Conservation (phyloP, 345 rosid genomes). For the Psidium friedrichsthalianum region DNA sequence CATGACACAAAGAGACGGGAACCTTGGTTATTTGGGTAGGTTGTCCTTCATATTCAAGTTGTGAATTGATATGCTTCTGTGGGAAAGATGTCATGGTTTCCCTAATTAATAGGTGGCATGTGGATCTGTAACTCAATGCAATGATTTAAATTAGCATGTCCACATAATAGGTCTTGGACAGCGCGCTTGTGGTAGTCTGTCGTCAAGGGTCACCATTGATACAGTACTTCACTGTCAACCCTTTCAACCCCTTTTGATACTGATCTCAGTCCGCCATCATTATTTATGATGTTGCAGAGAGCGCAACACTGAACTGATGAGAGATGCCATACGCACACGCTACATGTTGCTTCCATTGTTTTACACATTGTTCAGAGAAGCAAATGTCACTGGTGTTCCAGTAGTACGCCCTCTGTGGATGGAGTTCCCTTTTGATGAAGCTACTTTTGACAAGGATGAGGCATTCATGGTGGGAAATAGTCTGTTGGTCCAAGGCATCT, state of each 20-base stretch:
- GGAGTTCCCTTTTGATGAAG: conserved; percentile 94
- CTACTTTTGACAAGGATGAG: conserved; percentile 76
- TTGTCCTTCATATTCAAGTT: background rate
- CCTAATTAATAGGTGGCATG: background rate
- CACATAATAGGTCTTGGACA: background rate
- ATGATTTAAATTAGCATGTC: background rate
- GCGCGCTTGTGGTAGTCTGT: background rate
- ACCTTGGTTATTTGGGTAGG: conserved; percentile 97
- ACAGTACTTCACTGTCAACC: background rate
- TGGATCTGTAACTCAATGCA: background rate
- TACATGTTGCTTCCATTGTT: conserved; percentile 84
- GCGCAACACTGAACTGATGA: conserved; percentile 68
- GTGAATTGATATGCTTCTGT: background rate
- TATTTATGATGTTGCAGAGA: conserved; percentile 40
- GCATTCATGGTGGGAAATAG: conserved; percentile 95
- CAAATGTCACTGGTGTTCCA: conserved; percentile 80
- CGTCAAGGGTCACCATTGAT: background rate
- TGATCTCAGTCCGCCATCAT: background rate
- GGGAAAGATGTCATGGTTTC: background rate
- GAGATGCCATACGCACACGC: conserved; percentile 83
- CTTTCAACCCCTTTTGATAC: background rate
- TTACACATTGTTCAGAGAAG: conserved; percentile 93
- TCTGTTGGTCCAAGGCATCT: conserved; percentile 91
- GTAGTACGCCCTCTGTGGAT: conserved; percentile 92
- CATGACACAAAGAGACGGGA: conserved; percentile 97